Percentiles rank a stretch among this genome's conserved stretches.
Conservation (phyloP, 495 filamentous ascomycete genomes). For the Talaromyces ruber region DNA sequence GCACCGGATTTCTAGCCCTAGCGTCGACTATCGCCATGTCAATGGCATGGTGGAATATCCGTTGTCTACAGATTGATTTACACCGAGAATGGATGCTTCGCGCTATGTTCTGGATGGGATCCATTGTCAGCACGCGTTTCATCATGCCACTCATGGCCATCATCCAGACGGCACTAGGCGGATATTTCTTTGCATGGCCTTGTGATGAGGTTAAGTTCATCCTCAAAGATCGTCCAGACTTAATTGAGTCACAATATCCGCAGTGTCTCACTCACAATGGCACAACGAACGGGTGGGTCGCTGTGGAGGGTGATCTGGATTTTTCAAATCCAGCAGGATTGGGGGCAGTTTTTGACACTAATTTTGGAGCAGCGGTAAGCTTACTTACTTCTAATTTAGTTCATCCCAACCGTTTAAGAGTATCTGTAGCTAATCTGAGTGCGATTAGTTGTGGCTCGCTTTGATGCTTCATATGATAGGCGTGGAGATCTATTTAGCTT, state of each 20-base stretch:
- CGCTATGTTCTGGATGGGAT: conserved; percentile 35
- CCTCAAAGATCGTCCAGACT: conserved; percentile 10
- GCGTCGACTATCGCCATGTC: conserved; percentile 20
- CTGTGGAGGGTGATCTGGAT: conserved; percentile 22
- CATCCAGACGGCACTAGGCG: conserved; percentile 19
- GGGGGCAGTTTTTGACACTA: conserved; percentile 23
- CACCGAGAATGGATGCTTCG: conserved; percentile 51
- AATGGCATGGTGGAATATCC: conserved; percentile 41
- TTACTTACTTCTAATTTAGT: not conserved
- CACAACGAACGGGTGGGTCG: conserved; percentile 14
- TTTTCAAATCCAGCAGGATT: conserved; percentile 17
- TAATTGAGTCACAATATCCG: conserved; percentile 23
- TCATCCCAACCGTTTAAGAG: not conserved
- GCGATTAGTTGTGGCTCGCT: conserved; percentile 26
- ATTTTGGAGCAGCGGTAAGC: conserved; percentile 29
- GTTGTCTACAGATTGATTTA: conserved; percentile 44
- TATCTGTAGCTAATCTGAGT: not conserved
- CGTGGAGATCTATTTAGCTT: conserved; percentile 41
- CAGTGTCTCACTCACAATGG: conserved; percentile 21
- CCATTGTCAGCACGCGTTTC: conserved; percentile 39
- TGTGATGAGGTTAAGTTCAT: conserved; percentile 37
- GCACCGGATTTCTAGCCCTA: conserved; percentile 24
- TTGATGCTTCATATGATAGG: conserved; percentile 33
- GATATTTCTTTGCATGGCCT: conserved; percentile 22
- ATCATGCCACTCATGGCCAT: conserved; percentile 27